Base-by-base conservation (phyloP, 1,284 basidiomycete species). In the Apiotrichum gamsii region DNA sequence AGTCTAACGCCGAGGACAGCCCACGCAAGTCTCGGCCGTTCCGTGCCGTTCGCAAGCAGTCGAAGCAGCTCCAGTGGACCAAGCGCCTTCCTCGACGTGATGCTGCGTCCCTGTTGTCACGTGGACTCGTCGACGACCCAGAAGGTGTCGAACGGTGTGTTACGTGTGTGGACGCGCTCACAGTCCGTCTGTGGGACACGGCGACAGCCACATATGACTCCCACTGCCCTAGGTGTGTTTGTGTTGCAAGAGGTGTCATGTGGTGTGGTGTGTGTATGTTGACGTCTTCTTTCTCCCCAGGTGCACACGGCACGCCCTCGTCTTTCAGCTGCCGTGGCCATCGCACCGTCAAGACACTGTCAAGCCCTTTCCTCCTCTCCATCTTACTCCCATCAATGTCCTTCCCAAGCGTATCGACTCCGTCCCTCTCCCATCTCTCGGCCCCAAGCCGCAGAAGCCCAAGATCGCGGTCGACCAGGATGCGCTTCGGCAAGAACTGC, bases 271-370 rank as follows among this genome's bases (percentile, higher is more conserved):
- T n/a, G n/a, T n/a, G n/a, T n/a, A n/a, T n/a, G n/a, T n/a, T n/a
- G n/a, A n/a, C n/a, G n/a, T n/a, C n/a, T n/a, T n/a, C n/a, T n/a
- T n/a, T n/a, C n/a, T n/a, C n/a, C n/a, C 16, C 35, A 67, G 64
- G 20, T 70, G 68, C 41, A 55, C 59, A n/a, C 65, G 67, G n/a
- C 68, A 70, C 41, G 58, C 67, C 2, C 55, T 70, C 10, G 62
- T 69, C 40, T 70, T 64, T 39, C 53, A 59, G 25, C 39, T 68
- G 13, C 64, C 64, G 1, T 70, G 68, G 68, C 68, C 68, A 0
- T 62, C 63, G 0, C 65, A 64, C 30, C 41, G 50, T n/a, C 11
- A 5, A 10, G 40, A 42, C 13, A 30, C 11, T 37, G 47, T 16
- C 33, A 54, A 33, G 61, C 64, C 15, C 53, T 67, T 1, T 39